Conservation (phyloP, 2,329 filamentous ascomycete genomes). For the Penicillium fuscoglaucum region DNA sequence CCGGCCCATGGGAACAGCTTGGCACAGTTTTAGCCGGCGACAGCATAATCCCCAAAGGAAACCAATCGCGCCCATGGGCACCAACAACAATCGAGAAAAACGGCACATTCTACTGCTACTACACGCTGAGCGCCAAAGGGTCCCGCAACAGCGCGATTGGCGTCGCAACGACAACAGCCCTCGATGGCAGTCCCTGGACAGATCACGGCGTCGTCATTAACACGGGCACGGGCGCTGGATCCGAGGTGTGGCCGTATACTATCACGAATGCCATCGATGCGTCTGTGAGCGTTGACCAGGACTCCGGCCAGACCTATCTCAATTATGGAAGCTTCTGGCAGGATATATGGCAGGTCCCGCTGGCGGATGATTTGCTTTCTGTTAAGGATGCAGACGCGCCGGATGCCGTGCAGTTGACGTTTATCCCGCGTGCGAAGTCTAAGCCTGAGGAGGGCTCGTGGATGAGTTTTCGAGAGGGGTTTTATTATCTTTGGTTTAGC, state of each 20-base stretch:
- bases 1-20: conserved; percentile 35
- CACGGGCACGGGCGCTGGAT: conserved; percentile 29
- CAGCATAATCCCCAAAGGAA: conserved; percentile 34
- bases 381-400: conserved; percentile 25
- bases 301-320: conserved; percentile 31
- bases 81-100: conserved; percentile 34
- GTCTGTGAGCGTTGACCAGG: conserved; percentile 32
- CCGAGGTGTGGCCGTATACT: conserved; percentile 33
- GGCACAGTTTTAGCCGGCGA: conserved; percentile 34
- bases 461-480: conserved; percentile 37
- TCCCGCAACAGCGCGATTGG: conserved; percentile 39
- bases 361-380: conserved; percentile 33
- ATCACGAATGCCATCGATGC: conserved; percentile 42
- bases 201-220: conserved; percentile 40
- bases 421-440: conserved; percentile 17
- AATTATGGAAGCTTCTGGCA: conserved; percentile 40
- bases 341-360: conserved; percentile 38
- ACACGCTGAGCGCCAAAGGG: conserved; percentile 33
- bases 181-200: conserved; percentile 31
- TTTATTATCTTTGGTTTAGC: conserved; percentile 45
- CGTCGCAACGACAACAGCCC: conserved; percentile 32
- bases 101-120: conserved; percentile 40
- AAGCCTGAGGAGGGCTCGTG: conserved; percentile 39
- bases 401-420: conserved; percentile 32
- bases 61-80: conserved; percentile 38